Conservation (phyloP, 352 stramenopile species). For the Globisporangium nodosum region DNA sequence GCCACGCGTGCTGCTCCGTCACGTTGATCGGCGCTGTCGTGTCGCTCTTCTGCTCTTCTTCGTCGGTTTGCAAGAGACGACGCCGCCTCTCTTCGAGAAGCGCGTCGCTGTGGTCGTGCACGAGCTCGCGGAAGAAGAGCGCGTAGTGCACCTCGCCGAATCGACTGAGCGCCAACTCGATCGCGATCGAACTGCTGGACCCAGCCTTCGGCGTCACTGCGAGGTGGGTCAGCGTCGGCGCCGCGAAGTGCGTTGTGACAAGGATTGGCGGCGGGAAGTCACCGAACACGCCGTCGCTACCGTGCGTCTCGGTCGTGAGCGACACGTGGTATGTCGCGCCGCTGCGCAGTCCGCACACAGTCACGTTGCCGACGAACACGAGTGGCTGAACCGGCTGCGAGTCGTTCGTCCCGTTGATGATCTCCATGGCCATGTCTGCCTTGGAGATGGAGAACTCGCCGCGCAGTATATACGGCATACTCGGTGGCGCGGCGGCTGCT, state of each 20-base stretch:
- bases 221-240: constrained; percentile 40
- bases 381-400: constrained; percentile 48
- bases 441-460: constrained; percentile 33
- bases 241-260: constrained; percentile 46
- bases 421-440: constrained; percentile 50
- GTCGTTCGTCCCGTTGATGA: constrained; percentile 73
- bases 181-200: constrained; percentile 41
- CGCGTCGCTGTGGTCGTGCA: constrained; percentile 24
- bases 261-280: constrained; percentile 67
- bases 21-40: constrained; percentile 8
- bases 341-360: constrained; percentile 29
- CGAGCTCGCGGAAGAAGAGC: constrained; percentile 59
- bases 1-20: constrained; percentile 26
- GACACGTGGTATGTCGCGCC: constrained; percentile 70
- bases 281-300: constrained; percentile 62
- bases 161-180: constrained; percentile 47
- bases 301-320: constrained; percentile 62
- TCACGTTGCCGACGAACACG: constrained; percentile 59
- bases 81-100: constrained; percentile 5
- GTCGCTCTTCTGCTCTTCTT: constrained; percentile 13
- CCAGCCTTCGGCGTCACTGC: constrained; percentile 26
- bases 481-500: neutral
- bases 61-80: neutral
- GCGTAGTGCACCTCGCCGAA: constrained; percentile 76
- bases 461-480: constrained; percentile 35